These are phyloP conservation scores for Isoetes taiwanensis DNA, from an alignment of 75 land plant genomes.

Conservation along the genomic window DNA sequence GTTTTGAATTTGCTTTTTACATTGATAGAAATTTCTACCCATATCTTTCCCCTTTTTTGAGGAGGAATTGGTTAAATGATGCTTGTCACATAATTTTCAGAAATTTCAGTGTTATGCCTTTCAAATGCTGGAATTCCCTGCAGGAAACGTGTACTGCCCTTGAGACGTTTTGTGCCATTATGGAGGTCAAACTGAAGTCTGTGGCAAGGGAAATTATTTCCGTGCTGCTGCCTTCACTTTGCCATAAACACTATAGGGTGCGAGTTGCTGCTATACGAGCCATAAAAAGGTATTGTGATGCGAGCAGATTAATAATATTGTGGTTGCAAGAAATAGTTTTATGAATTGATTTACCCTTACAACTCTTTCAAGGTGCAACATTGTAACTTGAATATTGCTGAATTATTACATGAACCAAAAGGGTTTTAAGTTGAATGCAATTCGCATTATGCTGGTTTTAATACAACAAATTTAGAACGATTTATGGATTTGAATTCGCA, in stretches of 20 bases:
- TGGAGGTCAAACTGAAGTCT: slow-evolving; percentile 18
- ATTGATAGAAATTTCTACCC: no score
- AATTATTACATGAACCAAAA: no score
- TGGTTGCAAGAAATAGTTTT: no score
- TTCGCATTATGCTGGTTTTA: not conserved
- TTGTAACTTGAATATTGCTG: no score
- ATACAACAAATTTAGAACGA: not conserved
- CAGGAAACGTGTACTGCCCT: slow-evolving; percentile 25
- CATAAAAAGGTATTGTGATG: slow-evolving; percentile 14
- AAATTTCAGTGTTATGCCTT: no score
- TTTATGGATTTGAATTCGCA: not conserved
- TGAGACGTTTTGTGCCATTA: slow-evolving; percentile 14
- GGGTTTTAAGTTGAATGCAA: not conserved
- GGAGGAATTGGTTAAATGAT: no score
- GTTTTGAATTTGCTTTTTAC: no score
- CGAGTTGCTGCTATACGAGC: slow-evolving; percentile 32
- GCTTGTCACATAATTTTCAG: no score
- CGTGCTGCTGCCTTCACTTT: slow-evolving; percentile 17
- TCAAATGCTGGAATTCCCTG: no score
- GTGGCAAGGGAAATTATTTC: slow-evolving; percentile 22
- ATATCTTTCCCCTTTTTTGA: no score
- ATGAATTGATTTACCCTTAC: no score
- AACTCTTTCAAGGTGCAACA: no score
- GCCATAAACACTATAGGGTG: slow-evolving; percentile 27
- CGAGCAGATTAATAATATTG: not conserved